phyloP scores from a whole-genome alignment of 257 asterid genomes.

The Rauvolfia tetraphylla region DNA sequence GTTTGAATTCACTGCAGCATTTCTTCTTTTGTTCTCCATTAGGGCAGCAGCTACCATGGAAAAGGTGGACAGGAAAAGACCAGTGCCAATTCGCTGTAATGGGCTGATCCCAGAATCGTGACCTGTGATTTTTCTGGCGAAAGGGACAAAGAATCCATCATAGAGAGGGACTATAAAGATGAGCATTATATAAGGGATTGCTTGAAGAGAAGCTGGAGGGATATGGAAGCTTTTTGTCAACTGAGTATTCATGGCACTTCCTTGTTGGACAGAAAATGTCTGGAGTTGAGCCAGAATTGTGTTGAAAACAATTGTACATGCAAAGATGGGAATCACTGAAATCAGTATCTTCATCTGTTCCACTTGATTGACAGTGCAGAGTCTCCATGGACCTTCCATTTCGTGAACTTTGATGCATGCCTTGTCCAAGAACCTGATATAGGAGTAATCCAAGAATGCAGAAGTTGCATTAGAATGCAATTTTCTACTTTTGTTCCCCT shows the following conservation, averaged over 20 bases:
- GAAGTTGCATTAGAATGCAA: neutral
- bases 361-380: conserved; percentile 59
- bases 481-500: too few relatives aligned
- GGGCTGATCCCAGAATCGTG: conserved; percentile 69
- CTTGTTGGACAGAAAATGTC: conserved; percentile 97
- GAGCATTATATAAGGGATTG: conserved; percentile 84
- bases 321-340: conserved; percentile 69
- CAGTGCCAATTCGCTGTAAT: conserved; percentile 65
- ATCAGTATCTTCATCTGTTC: conserved; percentile 73
- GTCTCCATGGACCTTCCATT: conserved; percentile 55
- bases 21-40: conserved; percentile 59
- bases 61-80: conserved; percentile 66
- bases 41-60: conserved; percentile 89
- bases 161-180: conserved; percentile 76
- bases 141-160: conserved; percentile 71
- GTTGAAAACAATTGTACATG: conserved; percentile 90
- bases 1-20: conserved; percentile 16
- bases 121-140: conserved; percentile 63
- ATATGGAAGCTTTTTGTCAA: conserved; percentile 55
- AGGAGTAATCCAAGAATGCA: neutral
- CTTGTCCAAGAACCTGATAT: conserved; percentile 76
- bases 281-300: conserved; percentile 87
- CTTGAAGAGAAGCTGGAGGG: conserved; percentile 95
- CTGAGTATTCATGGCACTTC: conserved; percentile 72
- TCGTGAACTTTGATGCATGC: conserved; percentile 64